A percentile compares a stretch with the other conserved stretches of the same genome.
Conservation (phyloP, 805 yeast species). For the Candida michaelii region DNA sequence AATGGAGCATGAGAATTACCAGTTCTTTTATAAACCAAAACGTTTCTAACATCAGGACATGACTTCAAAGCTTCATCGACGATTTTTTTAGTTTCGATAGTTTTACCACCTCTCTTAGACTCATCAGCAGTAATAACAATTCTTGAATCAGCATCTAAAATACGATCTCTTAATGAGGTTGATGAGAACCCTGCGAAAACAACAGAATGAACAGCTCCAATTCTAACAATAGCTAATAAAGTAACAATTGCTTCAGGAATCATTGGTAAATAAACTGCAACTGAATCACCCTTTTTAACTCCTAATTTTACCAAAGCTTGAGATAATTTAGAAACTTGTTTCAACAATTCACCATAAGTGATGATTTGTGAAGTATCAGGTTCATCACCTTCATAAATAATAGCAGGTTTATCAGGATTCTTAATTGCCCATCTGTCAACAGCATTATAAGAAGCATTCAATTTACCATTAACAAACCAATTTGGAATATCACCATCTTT, state of each 20-base stretch:
- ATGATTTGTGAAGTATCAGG: conserved; percentile 68
- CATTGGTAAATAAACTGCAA: conserved; percentile 96
- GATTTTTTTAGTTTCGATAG: conserved; percentile 86
- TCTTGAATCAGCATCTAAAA: conserved; percentile 80
- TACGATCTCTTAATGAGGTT: conserved; percentile 88
- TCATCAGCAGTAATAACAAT: conserved; percentile 94
- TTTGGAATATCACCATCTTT: conserved; percentile 70
- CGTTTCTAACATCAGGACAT: conserved; percentile 75
- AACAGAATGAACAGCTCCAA: conserved; percentile 96
- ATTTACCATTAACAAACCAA: conserved; percentile 92
- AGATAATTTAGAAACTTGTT: conserved; percentile 83
- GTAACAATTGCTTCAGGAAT: conserved; percentile 94
- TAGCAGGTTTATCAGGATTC: conserved; percentile 80
- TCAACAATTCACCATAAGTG: conserved; percentile 83
- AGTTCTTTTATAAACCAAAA: conserved; percentile 86
- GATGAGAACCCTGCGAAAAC: conserved; percentile 96
- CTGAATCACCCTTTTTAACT: conserved; percentile 91
- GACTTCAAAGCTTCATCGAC: conserved; percentile 89
- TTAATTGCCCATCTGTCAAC: conserved; percentile 93
- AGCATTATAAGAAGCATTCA: conserved; percentile 91
- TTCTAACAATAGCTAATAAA: conserved; percentile 87
- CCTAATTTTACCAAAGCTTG: conserved; percentile 83
- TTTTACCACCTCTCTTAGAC: conserved; percentile 93
- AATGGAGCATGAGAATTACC: conserved; percentile 72
- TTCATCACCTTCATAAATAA: conserved; percentile 94